A percentile compares a stretch with the other conserved stretches of the same genome.
These are phyloP conservation scores for Odontarrhena argentea DNA, from an alignment of 345 rosid genomes.

Conservation along the genomic window DNA sequence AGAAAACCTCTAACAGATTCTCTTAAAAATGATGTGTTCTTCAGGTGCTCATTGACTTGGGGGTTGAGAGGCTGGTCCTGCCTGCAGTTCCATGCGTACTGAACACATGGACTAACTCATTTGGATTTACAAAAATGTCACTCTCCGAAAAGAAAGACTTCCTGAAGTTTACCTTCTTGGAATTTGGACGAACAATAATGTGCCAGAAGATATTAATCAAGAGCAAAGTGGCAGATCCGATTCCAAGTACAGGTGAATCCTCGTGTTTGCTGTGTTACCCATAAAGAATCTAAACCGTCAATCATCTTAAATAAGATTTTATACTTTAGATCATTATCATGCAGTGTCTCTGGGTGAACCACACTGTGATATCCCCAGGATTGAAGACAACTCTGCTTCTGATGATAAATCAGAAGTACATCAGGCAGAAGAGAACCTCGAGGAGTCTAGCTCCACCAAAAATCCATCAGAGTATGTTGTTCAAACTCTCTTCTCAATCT, in stretches of 20 bases:
- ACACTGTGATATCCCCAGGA: conserved; percentile 28
- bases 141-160: conserved; percentile 53
- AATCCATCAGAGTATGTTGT: conserved; percentile 47
- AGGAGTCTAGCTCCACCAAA: conserved; percentile 40
- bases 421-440: conserved; percentile 43
- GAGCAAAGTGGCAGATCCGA: conserved; percentile 36
- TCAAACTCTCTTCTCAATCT: conserved; percentile 28
- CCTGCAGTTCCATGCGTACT: conserved; percentile 73
- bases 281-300: conserved; percentile 1
- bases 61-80: conserved; percentile 71
- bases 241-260: conserved; percentile 39
- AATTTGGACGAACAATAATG: conserved; percentile 67
- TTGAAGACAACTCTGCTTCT: conserved; percentile 37
- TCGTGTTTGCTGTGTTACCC: conserved; percentile 7
- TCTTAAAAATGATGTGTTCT: conserved; percentile 22
- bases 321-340: conserved; percentile 21
- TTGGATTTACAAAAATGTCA: conserved; percentile 73
- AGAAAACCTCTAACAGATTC: neutral
- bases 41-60: conserved; percentile 62
- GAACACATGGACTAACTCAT: conserved; percentile 70
- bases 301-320: conserved; percentile 20
- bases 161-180: conserved; percentile 58
- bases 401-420: conserved; percentile 49
- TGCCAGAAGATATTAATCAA: conserved; percentile 61
- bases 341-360: conserved; percentile 43